Evolutionary conservation across 2,329 filamentous ascomycete genomes (phyloP).

Genomic region (Clarireedia paspali): DNA sequence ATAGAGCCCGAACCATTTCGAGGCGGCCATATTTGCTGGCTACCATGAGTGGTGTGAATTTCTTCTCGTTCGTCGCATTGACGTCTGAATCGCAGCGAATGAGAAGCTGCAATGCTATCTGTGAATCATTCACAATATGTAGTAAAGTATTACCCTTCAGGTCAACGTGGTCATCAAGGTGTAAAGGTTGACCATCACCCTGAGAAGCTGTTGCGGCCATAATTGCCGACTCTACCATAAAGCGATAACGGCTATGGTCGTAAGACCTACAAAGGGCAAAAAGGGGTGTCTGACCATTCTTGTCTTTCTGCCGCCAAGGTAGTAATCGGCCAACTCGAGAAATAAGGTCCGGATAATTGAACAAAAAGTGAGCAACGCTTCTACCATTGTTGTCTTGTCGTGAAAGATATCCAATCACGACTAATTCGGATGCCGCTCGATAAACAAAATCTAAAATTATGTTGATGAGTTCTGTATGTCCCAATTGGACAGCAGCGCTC

Average conservation of each 20-base stretch:
- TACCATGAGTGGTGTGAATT: slow-evolving; percentile 93
- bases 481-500: slow-evolving; percentile 83
- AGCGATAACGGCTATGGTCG: slow-evolving; percentile 77
- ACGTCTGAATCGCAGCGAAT: slow-evolving; percentile 87
- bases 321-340: slow-evolving; percentile 66
- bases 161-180: slow-evolving; percentile 89
- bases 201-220: slow-evolving; percentile 67
- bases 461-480: slow-evolving; percentile 66
- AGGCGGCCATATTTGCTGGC: slow-evolving; percentile 96
- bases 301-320: slow-evolving; percentile 86
- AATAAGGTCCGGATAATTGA: slow-evolving; percentile 81
- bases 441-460: slow-evolving; percentile 66
- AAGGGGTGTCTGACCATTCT: slow-evolving; percentile 94
- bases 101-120: slow-evolving; percentile 67
- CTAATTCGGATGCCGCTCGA: slow-evolving; percentile 43
- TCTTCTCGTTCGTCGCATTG: slow-evolving; percentile 91
- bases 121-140: slow-evolving; percentile 87
- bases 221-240: slow-evolving; percentile 81
- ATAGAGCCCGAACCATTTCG: slow-evolving; percentile 84
- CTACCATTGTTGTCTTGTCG: slow-evolving; percentile 78
- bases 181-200: slow-evolving; percentile 69
- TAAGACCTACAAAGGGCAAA: slow-evolving; percentile 95
- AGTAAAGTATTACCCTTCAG: slow-evolving; percentile 87
- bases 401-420: slow-evolving; percentile 60
- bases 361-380: slow-evolving; percentile 91